Evolutionary conservation across 148 eudicot genomes (phyloP).

Genomic region (Camellia granthamiana): DNA sequence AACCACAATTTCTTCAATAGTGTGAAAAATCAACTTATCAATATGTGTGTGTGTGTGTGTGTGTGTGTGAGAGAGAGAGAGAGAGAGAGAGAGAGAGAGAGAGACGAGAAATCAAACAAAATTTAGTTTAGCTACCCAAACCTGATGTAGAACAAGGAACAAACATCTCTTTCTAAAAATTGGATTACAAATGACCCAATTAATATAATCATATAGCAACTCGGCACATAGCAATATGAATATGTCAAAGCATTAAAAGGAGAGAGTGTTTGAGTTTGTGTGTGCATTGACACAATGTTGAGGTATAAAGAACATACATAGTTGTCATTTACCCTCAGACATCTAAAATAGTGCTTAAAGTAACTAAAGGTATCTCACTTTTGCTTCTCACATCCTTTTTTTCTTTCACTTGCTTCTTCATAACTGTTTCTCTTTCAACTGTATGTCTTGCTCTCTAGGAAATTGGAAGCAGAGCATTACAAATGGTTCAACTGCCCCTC

Average conservation of each 20-base stretch:
- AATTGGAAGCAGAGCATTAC: neutral
- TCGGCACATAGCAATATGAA: no score
- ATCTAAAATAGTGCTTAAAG: neutral
- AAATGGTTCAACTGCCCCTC: neutral
- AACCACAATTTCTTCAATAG: neutral
- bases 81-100: no score
- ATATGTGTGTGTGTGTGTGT: no score
- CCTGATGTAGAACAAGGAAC: no score
- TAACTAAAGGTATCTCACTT: neutral
- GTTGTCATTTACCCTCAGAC: neutral
- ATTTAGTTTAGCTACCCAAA: no score
- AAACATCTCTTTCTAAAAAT: no score
- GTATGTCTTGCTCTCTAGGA: neutral
- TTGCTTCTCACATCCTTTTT: neutral
- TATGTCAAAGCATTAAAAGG: neutral
- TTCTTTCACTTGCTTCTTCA: neutral
- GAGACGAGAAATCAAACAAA: no score
- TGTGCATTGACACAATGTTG: neutral
- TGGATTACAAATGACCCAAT: no score
- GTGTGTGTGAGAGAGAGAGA: no score
- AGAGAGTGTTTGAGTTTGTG: neutral
- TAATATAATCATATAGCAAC: no score
- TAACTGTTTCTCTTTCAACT: no score
- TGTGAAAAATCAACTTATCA: neutral
- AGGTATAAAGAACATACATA: neutral